Evolutionary conservation across 768 basidiomycete genomes (phyloP).

Genomic region (Boletus eberwhitei): DNA sequence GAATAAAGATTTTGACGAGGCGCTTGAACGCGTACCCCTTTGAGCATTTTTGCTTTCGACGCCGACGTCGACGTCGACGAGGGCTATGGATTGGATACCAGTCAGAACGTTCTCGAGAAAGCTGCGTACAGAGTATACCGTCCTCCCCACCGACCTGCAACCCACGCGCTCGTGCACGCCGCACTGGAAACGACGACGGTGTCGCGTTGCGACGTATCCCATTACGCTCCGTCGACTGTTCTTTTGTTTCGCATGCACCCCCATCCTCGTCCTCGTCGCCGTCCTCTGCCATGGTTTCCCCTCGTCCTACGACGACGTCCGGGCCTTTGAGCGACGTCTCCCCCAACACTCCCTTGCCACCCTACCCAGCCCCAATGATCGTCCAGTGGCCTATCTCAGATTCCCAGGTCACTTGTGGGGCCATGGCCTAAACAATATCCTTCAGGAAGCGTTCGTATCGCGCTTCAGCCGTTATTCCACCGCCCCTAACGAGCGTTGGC

Average conservation of each 20-base stretch:
- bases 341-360: constrained; percentile 37
- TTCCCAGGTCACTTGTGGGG: constrained; percentile 60
- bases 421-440: constrained; percentile 58
- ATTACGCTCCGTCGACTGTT: constrained; percentile 31
- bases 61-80: neutral
- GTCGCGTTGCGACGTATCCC: constrained; percentile 6
- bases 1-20: too few relatives aligned
- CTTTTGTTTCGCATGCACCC: constrained; percentile 16
- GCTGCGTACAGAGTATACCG: constrained; percentile 4
- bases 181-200: constrained; percentile 9
- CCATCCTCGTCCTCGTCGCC: constrained; percentile 27
- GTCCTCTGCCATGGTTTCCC: constrained; percentile 38
- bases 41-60: neutral
- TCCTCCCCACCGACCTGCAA: constrained; percentile 7
- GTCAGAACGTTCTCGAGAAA: neutral
- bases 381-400: constrained; percentile 37
- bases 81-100: neutral
- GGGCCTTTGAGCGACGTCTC: constrained; percentile 33
- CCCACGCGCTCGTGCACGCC: neutral
- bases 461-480: too few relatives aligned
- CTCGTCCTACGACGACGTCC: constrained; percentile 37
- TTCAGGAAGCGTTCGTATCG: constrained; percentile 55
- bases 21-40: too few relatives aligned
- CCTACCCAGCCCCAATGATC: neutral
- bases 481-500: neutral